Evolutionary conservation across 495 filamentous ascomycete genomes (phyloP).

Genomic region (Neurospora discreta): DNA sequence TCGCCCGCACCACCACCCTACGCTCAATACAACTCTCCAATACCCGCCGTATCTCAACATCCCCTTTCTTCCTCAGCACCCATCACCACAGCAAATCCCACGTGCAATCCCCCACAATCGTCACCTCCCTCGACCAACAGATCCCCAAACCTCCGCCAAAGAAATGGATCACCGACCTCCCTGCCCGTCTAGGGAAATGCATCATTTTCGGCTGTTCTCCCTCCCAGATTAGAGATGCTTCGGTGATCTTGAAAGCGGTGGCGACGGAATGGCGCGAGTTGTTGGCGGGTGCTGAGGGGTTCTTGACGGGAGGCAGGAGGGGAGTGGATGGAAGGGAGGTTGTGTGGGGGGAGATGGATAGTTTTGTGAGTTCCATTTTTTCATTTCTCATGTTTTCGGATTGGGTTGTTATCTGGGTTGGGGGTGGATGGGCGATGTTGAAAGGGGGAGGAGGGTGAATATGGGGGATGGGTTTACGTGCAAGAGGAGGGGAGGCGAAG

Average conservation of each 20-base stretch:
- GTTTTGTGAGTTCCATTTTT: conserved; percentile 27
- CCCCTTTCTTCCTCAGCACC: not conserved
- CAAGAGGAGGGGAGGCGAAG: no score
- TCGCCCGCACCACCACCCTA: not conserved
- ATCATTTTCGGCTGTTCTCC: conserved; percentile 63
- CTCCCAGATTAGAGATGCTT: conserved; percentile 50
- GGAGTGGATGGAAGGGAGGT: conserved; percentile 64
- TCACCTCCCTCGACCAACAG: not conserved
- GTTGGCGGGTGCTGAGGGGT: conserved; percentile 71
- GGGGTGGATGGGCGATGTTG: no score
- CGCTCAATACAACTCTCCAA: no score
- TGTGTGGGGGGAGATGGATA: conserved; percentile 84
- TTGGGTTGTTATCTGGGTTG: no score
- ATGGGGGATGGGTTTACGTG: no score
- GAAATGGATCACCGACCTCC: conserved; percentile 70
- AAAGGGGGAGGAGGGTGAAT: no score
- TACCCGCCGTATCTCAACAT: not conserved
- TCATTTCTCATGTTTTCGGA: not conserved
- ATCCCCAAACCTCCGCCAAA: conserved; percentile 20
- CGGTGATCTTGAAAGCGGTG: conserved; percentile 48
- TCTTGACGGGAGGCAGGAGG: conserved; percentile 52
- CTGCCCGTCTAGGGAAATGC: conserved; percentile 67
- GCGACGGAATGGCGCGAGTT: conserved; percentile 68
- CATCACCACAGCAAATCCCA: not conserved
- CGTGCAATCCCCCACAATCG: not conserved